These are phyloP conservation scores for Epichloe aotearoae DNA, from an alignment of 2,329 filamentous ascomycete genomes.

Conservation along the genomic window DNA sequence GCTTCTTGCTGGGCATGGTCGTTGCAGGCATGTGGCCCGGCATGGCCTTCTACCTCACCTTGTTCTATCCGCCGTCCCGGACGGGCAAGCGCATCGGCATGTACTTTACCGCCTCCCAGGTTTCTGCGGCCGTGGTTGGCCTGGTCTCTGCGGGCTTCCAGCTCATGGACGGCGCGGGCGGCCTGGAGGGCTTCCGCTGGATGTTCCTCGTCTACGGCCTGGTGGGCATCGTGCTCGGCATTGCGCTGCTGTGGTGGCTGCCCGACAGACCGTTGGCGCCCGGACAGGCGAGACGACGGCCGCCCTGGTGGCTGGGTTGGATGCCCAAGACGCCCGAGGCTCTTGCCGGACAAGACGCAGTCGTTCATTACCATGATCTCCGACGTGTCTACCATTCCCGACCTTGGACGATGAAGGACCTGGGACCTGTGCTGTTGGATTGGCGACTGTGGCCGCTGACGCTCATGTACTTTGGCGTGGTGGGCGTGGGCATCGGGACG, in stretches of 20 bases:
- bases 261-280: slow-evolving; percentile 70
- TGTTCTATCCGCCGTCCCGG: slow-evolving; percentile 80
- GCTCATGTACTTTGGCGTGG: slow-evolving; percentile 90
- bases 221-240: slow-evolving; percentile 56
- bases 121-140: slow-evolving; percentile 80
- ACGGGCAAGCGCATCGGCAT: slow-evolving; percentile 80
- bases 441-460: slow-evolving; percentile 81
- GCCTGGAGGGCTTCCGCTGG: slow-evolving; percentile 74
- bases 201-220: slow-evolving; percentile 88
- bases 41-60: slow-evolving; percentile 83
- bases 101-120: slow-evolving; percentile 80
- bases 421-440: slow-evolving; percentile 59
- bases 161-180: slow-evolving; percentile 67
- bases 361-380: slow-evolving; percentile 73
- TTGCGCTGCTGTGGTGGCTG: slow-evolving; percentile 76
- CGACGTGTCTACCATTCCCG: slow-evolving; percentile 65
- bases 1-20: slow-evolving; percentile 73
- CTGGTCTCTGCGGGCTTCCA: slow-evolving; percentile 86
- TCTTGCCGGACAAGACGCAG: slow-evolving; percentile 61
- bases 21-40: slow-evolving; percentile 93
- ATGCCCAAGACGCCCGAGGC: slow-evolving; percentile 58
- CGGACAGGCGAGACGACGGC: slow-evolving; percentile 41
- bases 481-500: slow-evolving; percentile 81
- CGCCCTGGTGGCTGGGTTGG: slow-evolving; percentile 44
- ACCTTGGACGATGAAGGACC: slow-evolving; percentile 59